Conservation (phyloP, 2,329 filamentous ascomycete species). For the Aspergillus costaricaensis region DNA sequence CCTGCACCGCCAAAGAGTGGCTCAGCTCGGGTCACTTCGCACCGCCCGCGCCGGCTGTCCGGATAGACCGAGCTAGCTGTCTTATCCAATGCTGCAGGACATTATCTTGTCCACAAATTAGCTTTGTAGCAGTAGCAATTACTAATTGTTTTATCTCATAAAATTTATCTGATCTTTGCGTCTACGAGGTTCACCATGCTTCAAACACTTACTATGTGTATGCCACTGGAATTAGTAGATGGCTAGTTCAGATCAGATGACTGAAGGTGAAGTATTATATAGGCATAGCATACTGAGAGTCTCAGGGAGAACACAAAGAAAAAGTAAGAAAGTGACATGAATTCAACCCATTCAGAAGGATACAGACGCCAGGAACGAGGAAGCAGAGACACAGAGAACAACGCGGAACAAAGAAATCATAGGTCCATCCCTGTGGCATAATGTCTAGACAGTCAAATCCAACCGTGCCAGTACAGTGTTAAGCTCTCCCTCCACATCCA, state of each 20-base stretch:
- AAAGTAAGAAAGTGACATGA: constrained; percentile 27
- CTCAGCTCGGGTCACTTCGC: constrained; percentile 17
- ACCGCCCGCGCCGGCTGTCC: constrained; percentile 15
- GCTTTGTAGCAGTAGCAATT: no score
- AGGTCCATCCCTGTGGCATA: constrained; percentile 29
- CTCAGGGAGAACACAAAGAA: constrained; percentile 16
- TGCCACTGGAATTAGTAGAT: not conserved
- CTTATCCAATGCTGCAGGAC: no score
- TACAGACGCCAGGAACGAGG: constrained; percentile 37
- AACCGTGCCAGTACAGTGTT: constrained; percentile 24
- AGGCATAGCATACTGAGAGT: constrained; percentile 36
- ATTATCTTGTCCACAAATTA: not conserved
- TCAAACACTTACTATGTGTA: not conserved
- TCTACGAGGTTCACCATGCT: not conserved
- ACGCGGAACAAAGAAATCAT: constrained; percentile 29
- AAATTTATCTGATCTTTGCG: no score
- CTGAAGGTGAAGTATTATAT: constrained; percentile 33
- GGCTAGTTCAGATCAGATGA: not conserved
- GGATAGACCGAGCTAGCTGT: not conserved
- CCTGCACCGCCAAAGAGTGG: constrained; percentile 32
- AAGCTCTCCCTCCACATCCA: constrained; percentile 13
- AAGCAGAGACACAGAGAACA: constrained; percentile 31
- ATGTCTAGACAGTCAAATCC: constrained; percentile 35
- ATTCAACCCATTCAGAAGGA: constrained; percentile 33
- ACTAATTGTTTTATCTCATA: no score